Evolutionary conservation across 2,329 filamentous ascomycete genomes (phyloP), one percentile per base, ranked within the genome.

Genomic region (Trichophyton schoenleinii): DNA sequence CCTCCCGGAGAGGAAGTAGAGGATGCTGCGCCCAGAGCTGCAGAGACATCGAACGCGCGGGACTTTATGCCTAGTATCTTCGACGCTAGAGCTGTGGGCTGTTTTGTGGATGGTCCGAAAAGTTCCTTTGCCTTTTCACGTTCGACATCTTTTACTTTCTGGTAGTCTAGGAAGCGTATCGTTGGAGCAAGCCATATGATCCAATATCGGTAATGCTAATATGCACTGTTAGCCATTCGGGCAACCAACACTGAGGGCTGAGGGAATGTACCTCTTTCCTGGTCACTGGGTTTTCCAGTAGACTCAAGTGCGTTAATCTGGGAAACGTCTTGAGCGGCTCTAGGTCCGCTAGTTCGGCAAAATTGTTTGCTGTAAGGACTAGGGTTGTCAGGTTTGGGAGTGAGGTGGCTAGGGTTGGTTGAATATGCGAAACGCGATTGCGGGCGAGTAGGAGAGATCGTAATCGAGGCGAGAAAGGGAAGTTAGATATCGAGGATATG

Each of bases 91-190:
- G 87, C 86, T 0, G 91, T 90, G 0, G 92, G 94, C 71, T 88
- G 84, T 59, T 87, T 83, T 1, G 75, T 73, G 3, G 63, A 64
- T 2, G 87, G 89, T 59, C 95, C 95, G 70, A 97, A 97, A 1
- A 99, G 79, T 73, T 92, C 87, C 18, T 77, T 80, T 0, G 90
- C 90, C 67, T 85, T 83, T 65, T 83, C 77, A 52, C 91, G 84
- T 80, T 99, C 94, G 0, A 82, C 85, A 65, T 94, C 84, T 75
- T 90, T 95, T 58, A 99, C 91, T 75, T 95, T 96, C 68, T 85
- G 81, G 72, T 90, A 96, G 75, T 99, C 94, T 57, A 99, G 81
- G 75, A 96, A 97, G 52, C 92, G 86, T 49, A 99, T 85, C 3
- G 81, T 82, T 0, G 90, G 91, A 71, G 88, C 89, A 65, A 87